phyloP scores from a whole-genome alignment of 2,329 filamentous ascomycete species.

The Colletotrichum neosansevieriae region DNA sequence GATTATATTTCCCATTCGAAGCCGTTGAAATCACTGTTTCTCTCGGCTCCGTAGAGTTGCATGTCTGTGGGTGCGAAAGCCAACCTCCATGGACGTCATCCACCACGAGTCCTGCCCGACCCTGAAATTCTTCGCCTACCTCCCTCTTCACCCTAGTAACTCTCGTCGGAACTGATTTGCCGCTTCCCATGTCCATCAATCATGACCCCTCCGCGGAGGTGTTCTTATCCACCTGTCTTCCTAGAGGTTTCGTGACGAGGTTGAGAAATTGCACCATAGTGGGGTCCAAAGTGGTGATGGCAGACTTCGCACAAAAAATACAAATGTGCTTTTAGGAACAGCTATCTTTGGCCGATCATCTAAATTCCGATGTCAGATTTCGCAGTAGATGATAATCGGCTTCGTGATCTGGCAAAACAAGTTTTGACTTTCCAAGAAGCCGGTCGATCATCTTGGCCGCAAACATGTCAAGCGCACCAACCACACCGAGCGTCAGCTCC shows the following conservation, averaged over 20 bases:
- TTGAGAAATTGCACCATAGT: slow-evolving; percentile 21
- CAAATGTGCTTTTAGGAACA: no score
- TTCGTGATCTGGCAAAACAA: no score
- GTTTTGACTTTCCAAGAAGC: no score
- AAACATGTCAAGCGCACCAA: slow-evolving; percentile 17
- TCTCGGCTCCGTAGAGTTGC: background rate
- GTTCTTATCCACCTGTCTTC: no score
- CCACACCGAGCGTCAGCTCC: slow-evolving; percentile 25
- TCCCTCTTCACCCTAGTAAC: no score
- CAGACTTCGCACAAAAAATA: background rate
- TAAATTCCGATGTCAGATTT: no score
- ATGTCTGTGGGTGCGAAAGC: background rate
- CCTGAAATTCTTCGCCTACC: no score
- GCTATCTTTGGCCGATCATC: no score
- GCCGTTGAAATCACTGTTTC: background rate
- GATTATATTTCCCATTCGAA: background rate
- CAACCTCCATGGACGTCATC: background rate
- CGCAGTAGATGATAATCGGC: no score
- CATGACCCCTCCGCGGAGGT: slow-evolving; percentile 11
- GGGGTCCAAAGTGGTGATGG: slow-evolving; percentile 15
- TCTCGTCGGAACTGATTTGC: background rate
- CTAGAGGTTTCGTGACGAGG: slow-evolving; percentile 14
- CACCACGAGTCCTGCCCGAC: background rate
- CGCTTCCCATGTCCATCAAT: background rate
- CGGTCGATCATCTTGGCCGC: slow-evolving; percentile 1